A percentile compares a stretch with the other conserved stretches of the same genome.
Evolutionary conservation across 148 eudicot species (phyloP).

Genomic region (Talinum fruticosum): DNA sequence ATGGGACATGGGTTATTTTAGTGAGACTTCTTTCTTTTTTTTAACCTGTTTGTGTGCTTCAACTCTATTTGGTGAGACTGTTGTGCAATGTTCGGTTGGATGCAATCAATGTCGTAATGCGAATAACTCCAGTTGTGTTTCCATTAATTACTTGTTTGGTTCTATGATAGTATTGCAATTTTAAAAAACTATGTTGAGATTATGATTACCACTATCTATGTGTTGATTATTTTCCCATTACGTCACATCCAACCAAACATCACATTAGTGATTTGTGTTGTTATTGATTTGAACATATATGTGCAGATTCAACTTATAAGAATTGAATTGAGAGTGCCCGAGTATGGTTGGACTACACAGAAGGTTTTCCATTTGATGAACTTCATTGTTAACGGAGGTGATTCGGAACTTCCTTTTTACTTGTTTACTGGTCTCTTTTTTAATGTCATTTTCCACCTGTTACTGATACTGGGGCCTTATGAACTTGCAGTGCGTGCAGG

Average conservation of each 20-base stretch:
- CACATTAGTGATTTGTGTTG: neutral
- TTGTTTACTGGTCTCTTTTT: neutral
- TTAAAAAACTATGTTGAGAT: too few relatives aligned
- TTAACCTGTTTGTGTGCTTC: too few relatives aligned
- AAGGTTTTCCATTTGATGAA: conserved; percentile 43
- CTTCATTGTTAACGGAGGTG: conserved; percentile 42
- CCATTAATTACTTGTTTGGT: too few relatives aligned
- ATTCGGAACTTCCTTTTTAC: neutral
- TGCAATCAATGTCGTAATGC: too few relatives aligned
- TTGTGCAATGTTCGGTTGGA: too few relatives aligned
- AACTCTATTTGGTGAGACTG: neutral
- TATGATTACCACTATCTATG: too few relatives aligned
- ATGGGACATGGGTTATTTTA: neutral
- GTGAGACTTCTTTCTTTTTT: neutral
- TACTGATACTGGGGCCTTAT: conserved; percentile 13
- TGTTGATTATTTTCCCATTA: too few relatives aligned
- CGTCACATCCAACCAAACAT: too few relatives aligned
- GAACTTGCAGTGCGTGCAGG: conserved; percentile 70
- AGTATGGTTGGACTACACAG: conserved; percentile 42
- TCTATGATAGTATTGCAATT: too few relatives aligned
- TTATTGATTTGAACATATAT: conserved; percentile 11
- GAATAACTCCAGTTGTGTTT: too few relatives aligned
- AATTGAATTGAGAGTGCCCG: conserved; percentile 35
- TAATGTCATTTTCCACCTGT: neutral
- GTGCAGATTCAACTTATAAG: conserved; percentile 36